Conservation (phyloP, 805 yeast genomes). For the Candida pseudofarinosa region DNA sequence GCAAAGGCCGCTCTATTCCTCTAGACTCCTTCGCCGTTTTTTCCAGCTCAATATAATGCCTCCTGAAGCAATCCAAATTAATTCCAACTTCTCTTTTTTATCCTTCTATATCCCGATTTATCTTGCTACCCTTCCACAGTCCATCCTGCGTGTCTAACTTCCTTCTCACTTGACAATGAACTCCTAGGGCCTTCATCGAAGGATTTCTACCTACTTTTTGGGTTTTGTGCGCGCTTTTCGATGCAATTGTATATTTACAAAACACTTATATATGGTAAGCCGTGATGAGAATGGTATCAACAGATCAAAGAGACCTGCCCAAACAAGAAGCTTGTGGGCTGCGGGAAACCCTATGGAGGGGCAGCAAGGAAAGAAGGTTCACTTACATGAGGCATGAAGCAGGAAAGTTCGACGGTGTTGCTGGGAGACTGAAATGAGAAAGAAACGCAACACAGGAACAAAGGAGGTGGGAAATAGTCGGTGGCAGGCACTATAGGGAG, state of each 20-base stretch:
- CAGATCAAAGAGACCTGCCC: background rate
- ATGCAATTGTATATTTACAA: constrained; percentile 1
- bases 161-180: background rate
- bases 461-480: too few relatives aligned
- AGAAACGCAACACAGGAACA: too few relatives aligned
- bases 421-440: background rate
- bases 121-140: background rate
- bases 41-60: background rate
- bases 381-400: background rate
- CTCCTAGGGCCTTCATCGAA: background rate
- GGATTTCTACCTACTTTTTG: background rate
- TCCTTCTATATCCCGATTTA: background rate
- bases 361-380: background rate
- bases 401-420: background rate
- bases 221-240: constrained; percentile 1
- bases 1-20: background rate
- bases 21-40: background rate
- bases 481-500: background rate
- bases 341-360: background rate
- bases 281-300: background rate
- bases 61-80: background rate
- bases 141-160: background rate
- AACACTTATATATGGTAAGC: background rate
- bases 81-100: background rate
- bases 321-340: background rate